Conservation (phyloP, 805 yeast species). For the Schwanniomyces pseudopolymorphus region DNA sequence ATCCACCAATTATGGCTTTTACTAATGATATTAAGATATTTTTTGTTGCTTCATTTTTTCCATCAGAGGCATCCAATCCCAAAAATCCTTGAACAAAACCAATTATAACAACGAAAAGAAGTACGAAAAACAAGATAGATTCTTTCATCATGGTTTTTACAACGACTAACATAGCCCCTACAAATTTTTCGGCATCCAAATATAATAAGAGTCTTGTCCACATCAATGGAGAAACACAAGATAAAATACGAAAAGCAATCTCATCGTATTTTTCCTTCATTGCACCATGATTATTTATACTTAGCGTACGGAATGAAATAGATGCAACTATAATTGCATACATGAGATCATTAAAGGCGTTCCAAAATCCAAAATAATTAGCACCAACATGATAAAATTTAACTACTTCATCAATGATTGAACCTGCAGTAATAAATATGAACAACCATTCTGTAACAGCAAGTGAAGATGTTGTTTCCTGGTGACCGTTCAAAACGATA, state of each 20-base stretch:
- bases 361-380: conserved; percentile 74
- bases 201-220: conserved; percentile 78
- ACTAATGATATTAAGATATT: conserved; percentile 63
- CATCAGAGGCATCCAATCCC: conserved; percentile 87
- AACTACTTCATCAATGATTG: conserved; percentile 62
- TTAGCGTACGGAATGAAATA: conserved; percentile 53
- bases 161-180: conserved; percentile 87
- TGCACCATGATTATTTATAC: conserved; percentile 21
- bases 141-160: conserved; percentile 85
- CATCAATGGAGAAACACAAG: conserved; percentile 83
- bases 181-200: conserved; percentile 76
- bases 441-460: conserved; percentile 54
- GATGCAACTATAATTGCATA: conserved; percentile 56
- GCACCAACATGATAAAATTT: conserved; percentile 78
- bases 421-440: conserved; percentile 66
- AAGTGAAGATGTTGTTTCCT: conserved; percentile 29
- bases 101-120: conserved; percentile 64
- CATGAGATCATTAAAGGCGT: conserved; percentile 71
- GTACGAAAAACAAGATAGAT: conserved; percentile 76
- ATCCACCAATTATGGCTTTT: conserved; percentile 72
- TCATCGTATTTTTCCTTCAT: conserved; percentile 44
- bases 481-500: conserved; percentile 59
- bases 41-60: conserved; percentile 71
- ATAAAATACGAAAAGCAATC: conserved; percentile 65
- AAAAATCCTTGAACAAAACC: conserved; percentile 87